Conservation (phyloP, 73 alveolate genomes). For the Paramecium bursaria region DNA sequence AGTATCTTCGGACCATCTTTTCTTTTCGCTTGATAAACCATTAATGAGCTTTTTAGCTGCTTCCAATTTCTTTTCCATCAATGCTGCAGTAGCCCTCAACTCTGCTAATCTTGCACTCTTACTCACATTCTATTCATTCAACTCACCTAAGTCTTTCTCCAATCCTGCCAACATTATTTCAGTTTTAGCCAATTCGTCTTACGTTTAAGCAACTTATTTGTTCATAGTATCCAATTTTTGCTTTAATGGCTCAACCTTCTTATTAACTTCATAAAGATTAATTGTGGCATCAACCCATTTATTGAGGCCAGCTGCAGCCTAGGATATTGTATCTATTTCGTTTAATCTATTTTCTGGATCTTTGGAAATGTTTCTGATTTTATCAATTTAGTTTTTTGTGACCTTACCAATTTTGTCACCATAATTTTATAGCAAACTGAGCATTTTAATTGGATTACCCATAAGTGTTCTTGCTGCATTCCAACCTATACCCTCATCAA, state of each 20-base stretch:
- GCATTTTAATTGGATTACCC: constrained; percentile 75
- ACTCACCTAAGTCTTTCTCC: constrained; percentile 79
- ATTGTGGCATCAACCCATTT: constrained; percentile 84
- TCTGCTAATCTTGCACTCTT: constrained; percentile 80
- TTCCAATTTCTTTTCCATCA: constrained; percentile 89
- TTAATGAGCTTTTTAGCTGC: constrained; percentile 97
- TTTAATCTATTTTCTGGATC: constrained; percentile 70
- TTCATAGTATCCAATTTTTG: constrained; percentile 79
- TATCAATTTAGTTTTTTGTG: constrained; percentile 45
- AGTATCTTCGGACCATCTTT: constrained; percentile 94
- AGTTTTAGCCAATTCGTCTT: constrained; percentile 76
- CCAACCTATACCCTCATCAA: constrained; percentile 83
- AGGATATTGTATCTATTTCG: constrained; percentile 75
- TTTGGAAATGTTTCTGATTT: constrained; percentile 45
- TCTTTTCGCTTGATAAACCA: constrained; percentile 94
- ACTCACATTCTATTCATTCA: constrained; percentile 75
- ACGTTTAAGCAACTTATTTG: constrained; percentile 74
- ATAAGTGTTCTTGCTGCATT: constrained; percentile 78
- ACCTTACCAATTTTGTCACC: constrained; percentile 69
- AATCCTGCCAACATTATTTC: constrained; percentile 75
- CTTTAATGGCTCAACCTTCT: constrained; percentile 69
- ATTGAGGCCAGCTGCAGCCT: constrained; percentile 85
- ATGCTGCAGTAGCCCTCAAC: constrained; percentile 89
- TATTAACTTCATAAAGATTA: constrained; percentile 62
- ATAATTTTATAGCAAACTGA: constrained; percentile 70